phyloP scores from a whole-genome alignment of 805 yeast species.

The Metschnikowia lachancei region DNA sequence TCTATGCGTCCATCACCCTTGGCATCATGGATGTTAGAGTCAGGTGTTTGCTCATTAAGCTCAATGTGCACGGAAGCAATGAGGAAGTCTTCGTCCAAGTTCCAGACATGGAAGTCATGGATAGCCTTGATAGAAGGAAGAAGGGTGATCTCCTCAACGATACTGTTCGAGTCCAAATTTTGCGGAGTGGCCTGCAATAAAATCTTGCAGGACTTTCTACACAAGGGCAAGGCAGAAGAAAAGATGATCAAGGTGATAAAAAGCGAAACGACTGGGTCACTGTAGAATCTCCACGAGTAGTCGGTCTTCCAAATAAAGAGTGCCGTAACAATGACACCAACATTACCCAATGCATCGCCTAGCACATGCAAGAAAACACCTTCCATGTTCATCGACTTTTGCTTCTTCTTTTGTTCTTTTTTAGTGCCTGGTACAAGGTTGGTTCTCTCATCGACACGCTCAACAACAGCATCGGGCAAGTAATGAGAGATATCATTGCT shows the following conservation, averaged over 20 bases:
- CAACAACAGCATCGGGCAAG: conserved; percentile 49
- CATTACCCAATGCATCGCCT: conserved; percentile 94
- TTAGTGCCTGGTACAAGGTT: conserved; percentile 28
- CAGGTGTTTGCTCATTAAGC: conserved; percentile 33
- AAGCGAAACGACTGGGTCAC: conserved; percentile 84
- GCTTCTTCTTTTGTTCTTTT: conserved; percentile 18
- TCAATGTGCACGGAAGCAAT: conserved; percentile 91
- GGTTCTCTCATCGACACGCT: conserved; percentile 37
- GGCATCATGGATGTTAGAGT: conserved; percentile 31
- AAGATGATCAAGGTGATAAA: conserved; percentile 85
- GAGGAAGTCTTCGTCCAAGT: conserved; percentile 77
- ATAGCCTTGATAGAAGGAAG: conserved; percentile 76
- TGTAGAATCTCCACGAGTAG: conserved; percentile 79
- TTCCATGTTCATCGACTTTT: conserved; percentile 88
- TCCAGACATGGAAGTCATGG: conserved; percentile 97
- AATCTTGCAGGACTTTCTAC: conserved; percentile 81
- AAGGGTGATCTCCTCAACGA: conserved; percentile 62
- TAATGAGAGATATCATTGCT: conserved; percentile 33
- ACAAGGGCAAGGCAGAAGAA: conserved; percentile 86
- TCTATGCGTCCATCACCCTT: conserved; percentile 51
- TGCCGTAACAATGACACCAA: conserved; percentile 90
- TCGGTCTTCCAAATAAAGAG: conserved; percentile 91
- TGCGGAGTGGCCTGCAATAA: conserved; percentile 90
- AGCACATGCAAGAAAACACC: conserved; percentile 94
- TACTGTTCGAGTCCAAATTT: conserved; percentile 71